Evolutionary conservation across 306 rosid genomes (phyloP), one percentile per base, ranked within the genome.

Genomic region (Styphnolobium japonicum): DNA sequence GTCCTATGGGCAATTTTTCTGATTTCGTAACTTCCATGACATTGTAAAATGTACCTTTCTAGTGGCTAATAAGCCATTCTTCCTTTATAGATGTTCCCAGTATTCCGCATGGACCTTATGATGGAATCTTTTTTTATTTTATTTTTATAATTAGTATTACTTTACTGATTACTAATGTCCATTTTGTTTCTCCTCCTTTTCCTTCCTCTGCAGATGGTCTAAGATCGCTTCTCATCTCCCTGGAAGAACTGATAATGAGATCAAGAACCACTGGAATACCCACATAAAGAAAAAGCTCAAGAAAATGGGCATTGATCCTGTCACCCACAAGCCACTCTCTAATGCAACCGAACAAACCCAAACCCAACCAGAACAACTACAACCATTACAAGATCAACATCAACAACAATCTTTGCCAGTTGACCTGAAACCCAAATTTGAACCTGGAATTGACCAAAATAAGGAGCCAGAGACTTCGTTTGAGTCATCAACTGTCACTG

Each of bases 211-310:
- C 66, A 92, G 94, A 76, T 92, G 97, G 97, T 92, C 97, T 0
- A 88, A 90, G 81, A 92, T 92, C 80, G 94, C 94, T 69, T 90
- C 94, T 83, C 89, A 87, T 73, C 90, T 92, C 3, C 92, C 97
- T 1, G 97, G 97, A 72, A 85, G 97, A 87, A 92, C 97, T 9
- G 97, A 90, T 42, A 92, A 92, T 64, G 97, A 92, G 69, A 88
- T 92, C 0, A 92, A 92, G 70, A 92, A 92, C 56, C 97, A 92
- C 4, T 92, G 97, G 97, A 92, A 92, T 42, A 92, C 97, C 22
- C 97, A 92, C 85, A 89, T 92, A 58, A 92, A 92, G 84, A 92
- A 92, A 78, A 92, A 92, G 56, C 88, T 92, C 34, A 89, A 85
- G 55, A 89, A 88, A 81, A 83, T 92, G 90, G 97, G 97, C 36